Percentiles rank a stretch among this genome's conserved stretches.
phyloP scores from a whole-genome alignment of 345 rosid species.

The Punica granatum region DNA sequence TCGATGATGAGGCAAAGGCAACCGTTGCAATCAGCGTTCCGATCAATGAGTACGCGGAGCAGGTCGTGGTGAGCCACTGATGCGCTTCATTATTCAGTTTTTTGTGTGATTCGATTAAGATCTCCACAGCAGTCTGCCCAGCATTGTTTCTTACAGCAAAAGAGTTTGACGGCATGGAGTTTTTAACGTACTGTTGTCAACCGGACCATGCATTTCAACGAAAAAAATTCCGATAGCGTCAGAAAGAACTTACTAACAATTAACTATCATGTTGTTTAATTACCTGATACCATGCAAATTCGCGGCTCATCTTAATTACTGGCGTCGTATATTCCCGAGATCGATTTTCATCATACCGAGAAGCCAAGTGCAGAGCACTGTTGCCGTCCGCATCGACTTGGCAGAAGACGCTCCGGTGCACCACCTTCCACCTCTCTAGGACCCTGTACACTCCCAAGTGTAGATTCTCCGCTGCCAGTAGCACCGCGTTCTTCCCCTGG shows the following conservation, averaged over 20 bases:
- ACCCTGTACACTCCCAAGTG: background rate
- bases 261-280: no score
- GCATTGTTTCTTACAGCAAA: background rate
- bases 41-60: background rate
- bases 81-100: background rate
- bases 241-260: no score
- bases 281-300: background rate
- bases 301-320: background rate
- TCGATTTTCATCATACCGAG: background rate
- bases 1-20: background rate
- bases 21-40: background rate
- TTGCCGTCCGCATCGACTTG: background rate
- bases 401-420: background rate
- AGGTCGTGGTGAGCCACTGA: background rate
- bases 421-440: background rate
- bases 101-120: no score
- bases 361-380: background rate
- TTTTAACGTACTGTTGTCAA: background rate
- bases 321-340: background rate
- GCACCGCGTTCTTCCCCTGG: background rate
- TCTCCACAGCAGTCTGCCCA: background rate
- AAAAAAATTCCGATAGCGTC: background rate
- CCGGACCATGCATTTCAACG: background rate
- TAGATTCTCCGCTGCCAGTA: background rate
- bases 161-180: conserved; percentile 1